These are phyloP conservation scores for Orbilia brochopaga DNA, from an alignment of 2,329 filamentous ascomycete species.

Conservation along the genomic window DNA sequence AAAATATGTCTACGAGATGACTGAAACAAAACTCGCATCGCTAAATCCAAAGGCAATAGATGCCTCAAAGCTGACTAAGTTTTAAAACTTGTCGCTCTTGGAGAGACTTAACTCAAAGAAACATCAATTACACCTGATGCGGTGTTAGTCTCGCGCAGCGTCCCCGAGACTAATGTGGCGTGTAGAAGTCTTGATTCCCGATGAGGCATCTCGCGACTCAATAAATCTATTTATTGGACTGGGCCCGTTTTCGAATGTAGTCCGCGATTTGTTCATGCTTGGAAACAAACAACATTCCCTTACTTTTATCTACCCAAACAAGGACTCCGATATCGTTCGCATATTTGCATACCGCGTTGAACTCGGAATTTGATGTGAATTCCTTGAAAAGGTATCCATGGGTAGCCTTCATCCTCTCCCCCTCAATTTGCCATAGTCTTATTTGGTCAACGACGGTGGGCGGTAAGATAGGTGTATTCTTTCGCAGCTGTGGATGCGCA, in stretches of 20 bases:
- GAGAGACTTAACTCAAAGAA: not conserved
- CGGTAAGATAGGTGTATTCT: slow-evolving; percentile 74
- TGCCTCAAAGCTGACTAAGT: not conserved
- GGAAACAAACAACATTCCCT: slow-evolving; percentile 87
- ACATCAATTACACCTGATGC: not conserved
- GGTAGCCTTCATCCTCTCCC: slow-evolving; percentile 86
- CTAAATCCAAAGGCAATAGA: slow-evolving; percentile 59
- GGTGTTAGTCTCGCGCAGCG: too few relatives aligned
- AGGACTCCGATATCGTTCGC: slow-evolving; percentile 90
- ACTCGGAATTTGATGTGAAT: slow-evolving; percentile 75
- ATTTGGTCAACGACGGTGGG: slow-evolving; percentile 98
- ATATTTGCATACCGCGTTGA: slow-evolving; percentile 73
- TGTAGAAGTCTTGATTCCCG: too few relatives aligned
- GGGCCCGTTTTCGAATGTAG: slow-evolving; percentile 58
- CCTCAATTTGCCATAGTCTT: slow-evolving; percentile 94
- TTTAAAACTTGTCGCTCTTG: too few relatives aligned
- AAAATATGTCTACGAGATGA: slow-evolving; percentile 97
- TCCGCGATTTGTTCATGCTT: slow-evolving; percentile 86
- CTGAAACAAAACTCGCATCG: slow-evolving; percentile 70
- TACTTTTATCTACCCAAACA: slow-evolving; percentile 80
- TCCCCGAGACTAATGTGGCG: too few relatives aligned
- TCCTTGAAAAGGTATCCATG: slow-evolving; percentile 88
- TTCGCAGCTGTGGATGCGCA: slow-evolving; percentile 87
- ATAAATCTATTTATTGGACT: slow-evolving; percentile 21
- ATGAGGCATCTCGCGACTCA: not conserved